Percentiles rank a stretch among this genome's conserved stretches.
These are phyloP conservation scores for Starmerella asiatica DNA, from an alignment of 805 yeast species.

Conservation along the genomic window DNA sequence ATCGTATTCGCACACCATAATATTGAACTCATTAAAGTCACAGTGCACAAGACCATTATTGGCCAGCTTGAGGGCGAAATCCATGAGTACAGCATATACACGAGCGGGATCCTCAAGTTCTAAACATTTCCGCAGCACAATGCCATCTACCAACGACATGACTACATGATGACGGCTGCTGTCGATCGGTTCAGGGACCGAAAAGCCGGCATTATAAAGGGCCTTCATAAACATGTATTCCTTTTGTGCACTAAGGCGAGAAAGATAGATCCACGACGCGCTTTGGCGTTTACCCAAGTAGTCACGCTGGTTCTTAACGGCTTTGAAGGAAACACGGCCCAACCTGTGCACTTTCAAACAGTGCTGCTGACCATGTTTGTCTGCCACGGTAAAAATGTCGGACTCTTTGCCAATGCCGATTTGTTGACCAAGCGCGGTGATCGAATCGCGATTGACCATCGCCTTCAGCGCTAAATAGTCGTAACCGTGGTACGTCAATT, in stretches of 20 bases:
- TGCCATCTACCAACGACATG: slow-evolving; percentile 86
- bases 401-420: slow-evolving; percentile 98
- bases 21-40: slow-evolving; percentile 94
- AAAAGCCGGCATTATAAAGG: slow-evolving; percentile 58
- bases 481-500: slow-evolving; percentile 76
- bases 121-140: slow-evolving; percentile 71
- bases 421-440: slow-evolving; percentile 68
- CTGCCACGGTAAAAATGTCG: slow-evolving; percentile 76
- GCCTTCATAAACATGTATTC: slow-evolving; percentile 82
- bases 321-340: slow-evolving; percentile 85
- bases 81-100: slow-evolving; percentile 76
- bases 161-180: slow-evolving; percentile 81
- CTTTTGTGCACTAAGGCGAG: slow-evolving; percentile 80
- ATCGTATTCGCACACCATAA: slow-evolving; percentile 54
- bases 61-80: slow-evolving; percentile 68
- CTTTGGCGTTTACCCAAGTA: slow-evolving; percentile 59
- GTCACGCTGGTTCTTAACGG: slow-evolving; percentile 88
- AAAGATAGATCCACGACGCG: slow-evolving; percentile 85
- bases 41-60: slow-evolving; percentile 89
- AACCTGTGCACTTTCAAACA: slow-evolving; percentile 84
- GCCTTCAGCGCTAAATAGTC: slow-evolving; percentile 85
- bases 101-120: slow-evolving; percentile 55
- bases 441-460: slow-evolving; percentile 56
- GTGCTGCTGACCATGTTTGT: slow-evolving; percentile 46
- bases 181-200: slow-evolving; percentile 81